Percentiles rank a stretch among this genome's conserved stretches.
Evolutionary conservation across 495 filamentous ascomycete genomes (phyloP).

Genomic region (Hamigera avellanea): DNA sequence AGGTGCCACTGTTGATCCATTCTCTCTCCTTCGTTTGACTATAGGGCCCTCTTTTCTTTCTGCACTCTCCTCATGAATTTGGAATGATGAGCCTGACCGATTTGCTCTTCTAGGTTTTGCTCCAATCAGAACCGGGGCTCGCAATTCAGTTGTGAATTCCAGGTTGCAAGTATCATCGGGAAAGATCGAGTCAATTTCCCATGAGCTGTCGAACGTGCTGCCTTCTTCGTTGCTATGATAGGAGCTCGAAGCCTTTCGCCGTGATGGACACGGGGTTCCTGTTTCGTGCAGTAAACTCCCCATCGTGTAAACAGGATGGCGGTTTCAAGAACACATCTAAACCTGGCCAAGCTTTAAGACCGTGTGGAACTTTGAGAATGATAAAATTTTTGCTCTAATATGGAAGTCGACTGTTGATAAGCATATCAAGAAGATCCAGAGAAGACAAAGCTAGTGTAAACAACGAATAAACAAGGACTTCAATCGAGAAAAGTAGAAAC

Average conservation of each 20-base stretch:
- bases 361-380: too few relatives aligned
- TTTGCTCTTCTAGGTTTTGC: conserved; percentile 21
- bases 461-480: too few relatives aligned
- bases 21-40: conserved; percentile 10
- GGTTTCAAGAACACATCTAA: too few relatives aligned
- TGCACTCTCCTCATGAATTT: conserved; percentile 22
- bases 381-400: neutral
- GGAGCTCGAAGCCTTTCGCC: conserved; percentile 9
- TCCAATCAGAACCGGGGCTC: conserved; percentile 14
- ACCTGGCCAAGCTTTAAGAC: too few relatives aligned
- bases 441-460: too few relatives aligned
- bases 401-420: too few relatives aligned
- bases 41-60: conserved; percentile 6
- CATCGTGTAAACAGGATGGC: conserved; percentile 7
- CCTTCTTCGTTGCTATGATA: conserved; percentile 7
- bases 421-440: too few relatives aligned
- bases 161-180: conserved; percentile 22
- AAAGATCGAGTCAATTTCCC: conserved; percentile 10
- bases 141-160: conserved; percentile 28
- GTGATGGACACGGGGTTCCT: conserved; percentile 19
- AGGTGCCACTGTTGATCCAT: conserved; percentile 1
- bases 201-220: conserved; percentile 14
- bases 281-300: conserved; percentile 15
- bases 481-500: too few relatives aligned
- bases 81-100: conserved; percentile 15